Evolutionary conservation across 768 basidiomycete species (phyloP).

Genomic region (Lactarius sanguifluus): DNA sequence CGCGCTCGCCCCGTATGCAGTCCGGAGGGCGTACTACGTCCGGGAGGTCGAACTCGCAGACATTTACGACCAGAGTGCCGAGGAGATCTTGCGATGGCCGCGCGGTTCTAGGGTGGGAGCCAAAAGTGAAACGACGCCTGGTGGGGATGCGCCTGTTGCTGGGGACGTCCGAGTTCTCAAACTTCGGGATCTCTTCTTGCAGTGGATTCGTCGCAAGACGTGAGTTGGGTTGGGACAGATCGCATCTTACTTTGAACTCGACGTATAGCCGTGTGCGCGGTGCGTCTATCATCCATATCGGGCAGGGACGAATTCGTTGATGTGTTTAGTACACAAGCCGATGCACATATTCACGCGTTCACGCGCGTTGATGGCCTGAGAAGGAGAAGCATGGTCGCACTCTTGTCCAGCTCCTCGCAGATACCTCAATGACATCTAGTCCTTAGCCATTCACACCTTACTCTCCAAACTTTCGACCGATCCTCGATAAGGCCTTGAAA

Average conservation of each 20-base stretch:
- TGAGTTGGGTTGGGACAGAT: neutral
- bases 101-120: neutral
- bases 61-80: slow-evolving; percentile 50
- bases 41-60: slow-evolving; percentile 57
- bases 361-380: too few relatives aligned
- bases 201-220: slow-evolving; percentile 11
- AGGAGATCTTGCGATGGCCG: slow-evolving; percentile 47
- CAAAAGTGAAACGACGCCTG: neutral
- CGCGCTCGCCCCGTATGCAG: slow-evolving; percentile 73
- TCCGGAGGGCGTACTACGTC: slow-evolving; percentile 61
- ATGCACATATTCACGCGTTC: too few relatives aligned
- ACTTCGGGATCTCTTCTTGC: slow-evolving; percentile 10
- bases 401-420: neutral
- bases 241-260: neutral
- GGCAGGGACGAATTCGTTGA: neutral
- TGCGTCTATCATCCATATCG: neutral
- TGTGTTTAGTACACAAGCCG: neutral
- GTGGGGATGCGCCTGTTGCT: neutral
- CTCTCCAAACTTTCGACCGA: neutral
- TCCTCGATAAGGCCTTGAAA: neutral
- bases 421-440: neutral
- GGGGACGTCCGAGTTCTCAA: neutral
- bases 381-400: neutral
- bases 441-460: neutral
- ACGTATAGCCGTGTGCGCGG: neutral